Evolutionary conservation across 78 protist species (phyloP).

Genomic region (Thecamonas trahens): DNA sequence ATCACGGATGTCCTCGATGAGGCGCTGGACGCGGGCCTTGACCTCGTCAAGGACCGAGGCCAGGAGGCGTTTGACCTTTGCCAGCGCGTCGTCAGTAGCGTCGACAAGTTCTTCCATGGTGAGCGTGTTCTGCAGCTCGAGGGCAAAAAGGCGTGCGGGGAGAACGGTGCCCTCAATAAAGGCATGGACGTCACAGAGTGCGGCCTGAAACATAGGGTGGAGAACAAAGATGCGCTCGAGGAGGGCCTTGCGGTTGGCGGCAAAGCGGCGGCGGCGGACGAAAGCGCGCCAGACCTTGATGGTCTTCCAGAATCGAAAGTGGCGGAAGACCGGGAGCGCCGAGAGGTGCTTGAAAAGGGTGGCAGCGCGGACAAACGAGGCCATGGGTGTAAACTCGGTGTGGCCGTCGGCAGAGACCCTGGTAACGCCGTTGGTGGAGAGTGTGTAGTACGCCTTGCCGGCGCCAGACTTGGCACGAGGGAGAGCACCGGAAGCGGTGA

Average conservation of each 20-base stretch:
- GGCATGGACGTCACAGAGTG: too few relatives aligned
- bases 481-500: too few relatives aligned
- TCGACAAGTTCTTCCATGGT: too few relatives aligned
- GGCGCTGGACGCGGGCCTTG: not conserved
- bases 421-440: constrained; percentile 8
- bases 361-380: not conserved
- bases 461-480: too few relatives aligned
- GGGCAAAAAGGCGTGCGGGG: too few relatives aligned
- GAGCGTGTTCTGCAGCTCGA: too few relatives aligned
- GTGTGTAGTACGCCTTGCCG: not conserved
- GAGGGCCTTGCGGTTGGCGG: not conserved
- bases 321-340: not conserved
- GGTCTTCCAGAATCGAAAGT: constrained; percentile 4
- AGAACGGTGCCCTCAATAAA: too few relatives aligned
- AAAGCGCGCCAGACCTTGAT: not conserved
- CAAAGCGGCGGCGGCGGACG: not conserved
- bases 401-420: constrained; percentile 1
- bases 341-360: not conserved
- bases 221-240: not conserved
- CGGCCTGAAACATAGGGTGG: not conserved
- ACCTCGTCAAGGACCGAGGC: too few relatives aligned
- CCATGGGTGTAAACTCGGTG: constrained; percentile 13
- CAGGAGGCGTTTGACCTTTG: too few relatives aligned
- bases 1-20: constrained; percentile 5
- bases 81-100: too few relatives aligned